Evolutionary conservation across 805 yeast genomes (phyloP), one percentile per base, ranked within the genome.

Genomic region (Yamadazyma kitorensis): DNA sequence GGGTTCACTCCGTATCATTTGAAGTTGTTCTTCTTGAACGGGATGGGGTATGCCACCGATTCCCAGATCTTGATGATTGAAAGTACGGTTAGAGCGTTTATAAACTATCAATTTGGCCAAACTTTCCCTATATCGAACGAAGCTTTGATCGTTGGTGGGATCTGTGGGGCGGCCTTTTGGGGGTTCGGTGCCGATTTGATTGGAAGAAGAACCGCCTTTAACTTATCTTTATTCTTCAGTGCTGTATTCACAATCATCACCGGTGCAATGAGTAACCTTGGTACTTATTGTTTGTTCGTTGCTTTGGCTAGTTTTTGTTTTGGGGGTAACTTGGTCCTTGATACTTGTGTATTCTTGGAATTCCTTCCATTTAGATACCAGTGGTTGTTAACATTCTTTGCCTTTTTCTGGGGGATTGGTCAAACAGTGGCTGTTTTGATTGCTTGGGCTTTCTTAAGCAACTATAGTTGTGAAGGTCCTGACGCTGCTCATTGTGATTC

Each of bases 401-500:
- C 55, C 7, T 50, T 66, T 24, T 78, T 70, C 70, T 78, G 83
- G 83, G 81, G 80, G 26, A 59, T 78, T 31, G 83, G 82, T 27
- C 81, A 76, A 49, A 72, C 78, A 1, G 60, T 77, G 32, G 70
- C 78, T 14, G 64, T 62, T 8, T 55, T 75, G n/a, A 46, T 74
- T 24, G 76, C 80, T 2, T 78, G 78, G 76, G 80, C 78, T 0
- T 74, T 72, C 39, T 53, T 78, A 30, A 72, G 79, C 11, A 64
- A 70, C 35, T 55, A 64, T 39, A 64, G 73, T 2, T 76, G 83
- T 48, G 52, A 57, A 9, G 54, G 58, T 5, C 61, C 52, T 7
- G 50, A 42, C 17, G 20, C 35, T 11, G 45, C 36, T 13, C 33
- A 60, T 26, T 78, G 84, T 51, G 64, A 65, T 22, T 62, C 75